A percentile compares a stretch with the other conserved stretches of the same genome.
These are phyloP conservation scores for Paramecium caudatum DNA, from an alignment of 73 alveolate species.

Conservation along the genomic window DNA sequence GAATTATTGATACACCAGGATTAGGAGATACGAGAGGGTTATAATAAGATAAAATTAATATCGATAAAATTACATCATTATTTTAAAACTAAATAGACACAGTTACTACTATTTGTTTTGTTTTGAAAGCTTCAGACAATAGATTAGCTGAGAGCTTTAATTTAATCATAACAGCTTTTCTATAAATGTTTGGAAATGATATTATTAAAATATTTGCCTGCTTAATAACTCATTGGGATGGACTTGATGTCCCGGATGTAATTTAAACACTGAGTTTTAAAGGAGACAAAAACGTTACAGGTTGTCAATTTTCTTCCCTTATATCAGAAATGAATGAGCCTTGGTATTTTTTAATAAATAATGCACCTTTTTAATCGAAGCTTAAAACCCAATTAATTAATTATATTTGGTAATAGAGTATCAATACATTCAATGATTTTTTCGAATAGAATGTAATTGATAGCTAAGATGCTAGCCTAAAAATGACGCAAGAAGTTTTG, in stretches of 20 bases:
- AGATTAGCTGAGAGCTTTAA: constrained; percentile 61
- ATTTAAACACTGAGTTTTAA: not conserved
- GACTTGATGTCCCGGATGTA: constrained; percentile 58
- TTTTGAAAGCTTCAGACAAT: constrained; percentile 48
- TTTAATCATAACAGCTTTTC: not conserved
- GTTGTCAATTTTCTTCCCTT: not conserved
- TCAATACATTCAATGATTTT: not conserved
- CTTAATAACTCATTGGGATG: constrained; percentile 67
- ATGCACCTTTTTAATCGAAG: constrained; percentile 43
- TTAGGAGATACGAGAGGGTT: constrained; percentile 75
- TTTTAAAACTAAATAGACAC: constrained; percentile 3
- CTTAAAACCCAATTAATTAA: not conserved
- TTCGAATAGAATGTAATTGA: not conserved
- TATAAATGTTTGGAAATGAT: constrained; percentile 73
- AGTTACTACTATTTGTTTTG: constrained; percentile 61
- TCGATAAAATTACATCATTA: not conserved
- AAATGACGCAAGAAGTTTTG: not conserved
- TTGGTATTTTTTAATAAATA: constrained; percentile 69
- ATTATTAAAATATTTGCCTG: constrained; percentile 61
- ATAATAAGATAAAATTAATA: not conserved
- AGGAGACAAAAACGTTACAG: constrained; percentile 40
- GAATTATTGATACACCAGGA: constrained; percentile 74
- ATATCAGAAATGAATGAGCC: constrained; percentile 47
- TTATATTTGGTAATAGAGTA: not conserved
- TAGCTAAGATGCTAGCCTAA: not conserved